Evolutionary conservation across 2,329 filamentous ascomycete genomes (phyloP), one percentile per base, ranked within the genome.

Genomic region (Raffaelea ambrosiae): DNA sequence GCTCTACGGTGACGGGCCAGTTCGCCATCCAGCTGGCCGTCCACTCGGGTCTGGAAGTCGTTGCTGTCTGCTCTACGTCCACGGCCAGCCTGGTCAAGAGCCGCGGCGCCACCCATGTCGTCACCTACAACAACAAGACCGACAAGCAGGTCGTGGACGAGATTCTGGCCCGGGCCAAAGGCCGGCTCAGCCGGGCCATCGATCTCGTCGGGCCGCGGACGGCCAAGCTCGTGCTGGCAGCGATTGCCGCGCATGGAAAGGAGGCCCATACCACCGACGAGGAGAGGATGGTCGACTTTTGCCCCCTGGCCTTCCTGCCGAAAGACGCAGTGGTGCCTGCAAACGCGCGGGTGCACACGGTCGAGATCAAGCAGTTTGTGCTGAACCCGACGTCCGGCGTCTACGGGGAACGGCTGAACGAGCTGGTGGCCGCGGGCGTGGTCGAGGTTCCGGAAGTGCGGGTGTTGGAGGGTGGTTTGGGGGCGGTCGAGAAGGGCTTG

Each of bases 341-440:
- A 8, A 63, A 65, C 38, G 58, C 65, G 3, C 49, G 44, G 4
- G 58, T 64, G 13, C 57, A 63, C 47, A 65, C 60, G 3, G 62
- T 67, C 9, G 65, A 67, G 57, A 67, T 67, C 63, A 67, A 66
- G 52, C 56, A 59, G 45, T 67, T 67, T 47, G 62, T 67, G 1
- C 52, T 66, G 18, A 58, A 66, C 43, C 52, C 57, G 40, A 51
- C 46, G 3, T 59, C 56, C 21, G 52, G 53, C 20, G 48, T 53
- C 3, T 66, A 63, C 45, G 60, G 60, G 2, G 47, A 54, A 44
- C 57, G 58, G 39, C 53, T 67, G 19, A 66, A 65, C 43, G 51
- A 50, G 22, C 49, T 66, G 26, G 50, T 66, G 4, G 59, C 59
- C 31, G 47, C 46, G 1, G 60, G 58, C 3, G 49, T 43, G 18